Evolutionary conservation across 768 basidiomycete genomes (phyloP).

Genomic region (Rhizopogon salebrosus): DNA sequence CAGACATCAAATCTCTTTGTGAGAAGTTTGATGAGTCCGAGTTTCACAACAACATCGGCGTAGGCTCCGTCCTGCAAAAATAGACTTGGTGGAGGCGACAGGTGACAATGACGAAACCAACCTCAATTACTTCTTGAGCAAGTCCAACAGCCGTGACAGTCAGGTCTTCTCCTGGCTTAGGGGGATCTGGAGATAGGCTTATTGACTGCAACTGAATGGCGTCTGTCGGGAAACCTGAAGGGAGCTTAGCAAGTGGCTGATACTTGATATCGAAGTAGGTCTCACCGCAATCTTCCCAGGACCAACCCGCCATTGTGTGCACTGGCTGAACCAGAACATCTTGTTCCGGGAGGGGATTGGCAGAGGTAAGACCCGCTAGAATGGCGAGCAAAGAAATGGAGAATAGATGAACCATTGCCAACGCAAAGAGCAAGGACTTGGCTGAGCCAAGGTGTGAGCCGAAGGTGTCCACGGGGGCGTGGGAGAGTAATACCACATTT

Average conservation of each 20-base stretch:
- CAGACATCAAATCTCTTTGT: constrained; percentile 83
- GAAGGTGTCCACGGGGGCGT: constrained; percentile 15
- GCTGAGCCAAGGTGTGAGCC: constrained; percentile 17
- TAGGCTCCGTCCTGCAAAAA: constrained; percentile 76
- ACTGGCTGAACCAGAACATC: constrained; percentile 24
- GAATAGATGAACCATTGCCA: constrained; percentile 25
- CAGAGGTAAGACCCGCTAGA: constrained; percentile 19
- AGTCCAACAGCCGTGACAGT: constrained; percentile 76
- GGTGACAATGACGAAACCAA: constrained; percentile 25
- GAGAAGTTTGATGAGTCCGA: constrained; percentile 91
- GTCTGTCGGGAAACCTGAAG: constrained; percentile 41
- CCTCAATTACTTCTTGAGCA: constrained; percentile 60
- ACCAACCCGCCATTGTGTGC: constrained; percentile 48
- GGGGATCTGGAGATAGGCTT: constrained; percentile 78
- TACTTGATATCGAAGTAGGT: constrained; percentile 11
- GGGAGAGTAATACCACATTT: constrained; percentile 12
- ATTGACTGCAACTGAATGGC: constrained; percentile 67
- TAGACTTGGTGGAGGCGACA: constrained; percentile 4
- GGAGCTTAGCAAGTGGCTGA: constrained; percentile 2
- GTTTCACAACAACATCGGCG: constrained; percentile 85
- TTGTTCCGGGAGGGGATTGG: constrained; percentile 24
- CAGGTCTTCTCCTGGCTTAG: constrained; percentile 78
- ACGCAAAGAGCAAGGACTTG: constrained; percentile 7
- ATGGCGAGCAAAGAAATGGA: constrained; percentile 24
- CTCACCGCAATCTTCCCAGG: constrained; percentile 72